Evolutionary conservation across 2,329 filamentous ascomycete genomes (phyloP).

Genomic region (Trichoderma breve): DNA sequence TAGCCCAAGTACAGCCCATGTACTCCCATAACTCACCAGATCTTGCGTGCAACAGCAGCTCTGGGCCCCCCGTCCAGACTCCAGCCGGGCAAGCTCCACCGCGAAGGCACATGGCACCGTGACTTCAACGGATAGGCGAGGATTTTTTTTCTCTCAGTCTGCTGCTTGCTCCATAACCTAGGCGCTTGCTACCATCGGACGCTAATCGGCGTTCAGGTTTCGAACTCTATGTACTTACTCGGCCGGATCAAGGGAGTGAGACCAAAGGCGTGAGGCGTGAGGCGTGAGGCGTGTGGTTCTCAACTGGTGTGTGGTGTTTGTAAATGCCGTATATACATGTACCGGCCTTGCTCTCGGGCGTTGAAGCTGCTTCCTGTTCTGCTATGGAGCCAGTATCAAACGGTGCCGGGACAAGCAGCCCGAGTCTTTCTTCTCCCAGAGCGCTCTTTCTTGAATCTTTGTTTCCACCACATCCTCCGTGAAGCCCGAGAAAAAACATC

Average conservation of each 20-base stretch:
- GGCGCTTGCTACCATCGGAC: slow-evolving; percentile 21
- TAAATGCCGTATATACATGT: slow-evolving; percentile 13
- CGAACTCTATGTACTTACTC: slow-evolving; percentile 6
- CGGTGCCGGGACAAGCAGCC: slow-evolving; percentile 1
- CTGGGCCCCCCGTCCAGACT: background rate
- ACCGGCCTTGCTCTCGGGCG: slow-evolving; percentile 13
- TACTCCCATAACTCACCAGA: slow-evolving; percentile 4
- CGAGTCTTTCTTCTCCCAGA: slow-evolving; percentile 12
- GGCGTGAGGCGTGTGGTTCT: background rate
- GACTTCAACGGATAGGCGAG: slow-evolving; percentile 18
- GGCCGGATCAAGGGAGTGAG: slow-evolving; percentile 7
- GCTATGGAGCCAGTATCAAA: slow-evolving; percentile 18
- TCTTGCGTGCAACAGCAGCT: slow-evolving; percentile 8
- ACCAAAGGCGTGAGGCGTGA: background rate
- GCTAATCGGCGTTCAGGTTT: slow-evolving; percentile 19
- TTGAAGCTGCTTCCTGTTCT: slow-evolving; percentile 14
- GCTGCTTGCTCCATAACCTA: background rate
- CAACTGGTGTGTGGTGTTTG: background rate
- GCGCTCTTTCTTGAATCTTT: background rate
- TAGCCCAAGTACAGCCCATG: slow-evolving; percentile 6
- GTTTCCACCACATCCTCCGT: slow-evolving; percentile 10
- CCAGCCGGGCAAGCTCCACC: slow-evolving; percentile 16
- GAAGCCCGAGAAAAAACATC: background rate
- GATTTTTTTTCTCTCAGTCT: background rate
- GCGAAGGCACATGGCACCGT: slow-evolving; percentile 20